Evolutionary conservation across 495 filamentous ascomycete species (phyloP).

Genomic region (Margaritispora aquatica): DNA sequence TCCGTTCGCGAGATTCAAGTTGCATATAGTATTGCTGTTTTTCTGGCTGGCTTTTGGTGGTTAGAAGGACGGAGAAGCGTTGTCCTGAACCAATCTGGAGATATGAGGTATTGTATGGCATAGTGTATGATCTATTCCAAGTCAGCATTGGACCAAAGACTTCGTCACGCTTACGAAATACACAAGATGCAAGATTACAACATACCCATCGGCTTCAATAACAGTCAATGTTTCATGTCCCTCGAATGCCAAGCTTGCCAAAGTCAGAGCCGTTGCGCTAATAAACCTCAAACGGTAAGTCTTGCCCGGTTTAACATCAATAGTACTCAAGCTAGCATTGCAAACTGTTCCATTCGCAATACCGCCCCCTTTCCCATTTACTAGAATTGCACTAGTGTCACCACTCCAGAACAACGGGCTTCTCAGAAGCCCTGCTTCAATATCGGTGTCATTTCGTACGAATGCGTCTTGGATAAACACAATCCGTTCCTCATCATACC

Average conservation of each 20-base stretch:
- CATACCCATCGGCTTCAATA: constrained; percentile 49
- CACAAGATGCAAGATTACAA: too few species aligned
- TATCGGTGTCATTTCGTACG: constrained; percentile 33
- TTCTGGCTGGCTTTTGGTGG: constrained; percentile 33
- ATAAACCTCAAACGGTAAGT: constrained; percentile 54
- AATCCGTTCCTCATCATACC: constrained; percentile 51
- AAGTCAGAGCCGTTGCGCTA: constrained; percentile 45
- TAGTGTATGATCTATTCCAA: constrained; percentile 39
- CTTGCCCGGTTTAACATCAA: constrained; percentile 49
- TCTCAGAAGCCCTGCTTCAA: constrained; percentile 33
- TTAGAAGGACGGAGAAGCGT: constrained; percentile 47
- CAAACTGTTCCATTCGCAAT: constrained; percentile 31
- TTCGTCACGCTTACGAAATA: too few species aligned
- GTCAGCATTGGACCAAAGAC: too few species aligned
- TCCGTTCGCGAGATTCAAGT: constrained; percentile 44
- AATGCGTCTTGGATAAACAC: constrained; percentile 48
- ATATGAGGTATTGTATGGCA: constrained; percentile 36
- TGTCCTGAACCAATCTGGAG: constrained; percentile 51
- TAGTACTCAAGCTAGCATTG: constrained; percentile 39
- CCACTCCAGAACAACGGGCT: constrained; percentile 38
- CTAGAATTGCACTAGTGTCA: constrained; percentile 41
- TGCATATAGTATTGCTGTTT: constrained; percentile 47
- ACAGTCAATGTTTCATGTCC: constrained; percentile 42
- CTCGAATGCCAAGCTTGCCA: constrained; percentile 43
- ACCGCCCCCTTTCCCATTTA: constrained; percentile 39